Evolutionary conservation across 495 filamentous ascomycete genomes (phyloP).

Genomic region (Tuber melanosporum): DNA sequence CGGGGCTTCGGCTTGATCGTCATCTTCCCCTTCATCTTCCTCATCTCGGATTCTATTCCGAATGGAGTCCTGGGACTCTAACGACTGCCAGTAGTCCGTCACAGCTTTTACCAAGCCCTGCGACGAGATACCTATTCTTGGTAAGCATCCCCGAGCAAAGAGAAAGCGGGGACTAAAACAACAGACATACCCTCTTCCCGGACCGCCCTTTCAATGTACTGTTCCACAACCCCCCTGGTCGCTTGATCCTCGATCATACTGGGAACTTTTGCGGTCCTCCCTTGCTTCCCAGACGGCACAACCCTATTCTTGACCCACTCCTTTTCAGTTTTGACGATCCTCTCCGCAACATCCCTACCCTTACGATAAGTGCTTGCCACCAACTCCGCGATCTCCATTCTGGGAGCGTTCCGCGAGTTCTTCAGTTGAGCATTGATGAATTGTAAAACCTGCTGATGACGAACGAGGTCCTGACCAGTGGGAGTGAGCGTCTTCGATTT

Average conservation of each 20-base stretch:
- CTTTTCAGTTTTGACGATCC: constrained; percentile 23
- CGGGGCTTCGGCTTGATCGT: constrained; percentile 14
- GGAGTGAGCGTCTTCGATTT: constrained; percentile 25
- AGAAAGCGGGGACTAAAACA: not conserved
- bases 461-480: constrained; percentile 27
- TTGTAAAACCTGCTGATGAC: constrained; percentile 27
- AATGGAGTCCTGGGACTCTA: constrained; percentile 11
- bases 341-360: constrained; percentile 23
- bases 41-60: constrained; percentile 15
- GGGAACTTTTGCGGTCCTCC: constrained; percentile 26
- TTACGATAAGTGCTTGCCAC: constrained; percentile 29
- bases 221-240: constrained; percentile 12
- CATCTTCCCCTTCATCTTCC: constrained; percentile 15
- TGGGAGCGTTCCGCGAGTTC: constrained; percentile 15
- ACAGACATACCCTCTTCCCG: constrained; percentile 13
- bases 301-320: constrained; percentile 24
- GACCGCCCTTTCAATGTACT: constrained; percentile 8
- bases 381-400: constrained; percentile 23
- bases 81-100: constrained; percentile 17
- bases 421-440: constrained; percentile 30
- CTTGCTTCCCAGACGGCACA: constrained; percentile 23
- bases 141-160: not conserved
- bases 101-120: constrained; percentile 21
- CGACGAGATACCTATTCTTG: constrained; percentile 17
- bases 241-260: constrained; percentile 26